phyloP scores from a whole-genome alignment of 139 green algal genomes.

The Micromonas pusilla region DNA sequence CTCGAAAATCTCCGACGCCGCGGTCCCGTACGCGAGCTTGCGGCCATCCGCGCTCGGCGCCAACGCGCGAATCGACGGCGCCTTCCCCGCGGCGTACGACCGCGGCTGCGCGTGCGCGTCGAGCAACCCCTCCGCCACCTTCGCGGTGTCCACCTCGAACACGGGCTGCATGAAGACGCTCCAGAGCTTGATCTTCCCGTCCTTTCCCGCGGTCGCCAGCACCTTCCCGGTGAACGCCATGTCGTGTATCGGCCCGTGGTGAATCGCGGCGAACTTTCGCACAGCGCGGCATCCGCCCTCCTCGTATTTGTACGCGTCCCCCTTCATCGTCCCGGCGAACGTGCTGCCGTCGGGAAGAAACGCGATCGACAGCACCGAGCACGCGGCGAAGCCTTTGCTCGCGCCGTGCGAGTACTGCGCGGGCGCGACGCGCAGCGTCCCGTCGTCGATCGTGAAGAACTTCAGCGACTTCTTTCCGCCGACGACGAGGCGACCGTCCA shows the following conservation, averaged over 20 bases:
- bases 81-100: conserved; percentile 9
- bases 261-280: conserved; percentile 19
- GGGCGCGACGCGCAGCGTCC: background rate
- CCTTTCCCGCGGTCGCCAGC: conserved; percentile 26
- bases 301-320: conserved; percentile 22
- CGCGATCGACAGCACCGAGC: conserved; percentile 23
- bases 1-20: conserved; percentile 25
- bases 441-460: conserved; percentile 25
- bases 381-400: background rate
- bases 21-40: conserved; percentile 14
- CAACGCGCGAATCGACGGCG: conserved; percentile 19
- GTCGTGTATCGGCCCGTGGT: conserved; percentile 36
- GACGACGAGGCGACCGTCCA: conserved; percentile 30
- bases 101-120: conserved; percentile 23
- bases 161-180: conserved; percentile 23
- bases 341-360: conserved; percentile 27
- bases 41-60: background rate
- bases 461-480: conserved; percentile 26
- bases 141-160: conserved; percentile 25
- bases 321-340: conserved; percentile 21
- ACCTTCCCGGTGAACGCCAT: conserved; percentile 22
- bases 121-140: conserved; percentile 17
- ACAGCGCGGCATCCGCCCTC: conserved; percentile 11
- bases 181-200: conserved; percentile 34
- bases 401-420: conserved; percentile 14